Evolutionary conservation across 1,284 basidiomycete genomes (phyloP).

Genomic region (Meira miltonrushii): DNA sequence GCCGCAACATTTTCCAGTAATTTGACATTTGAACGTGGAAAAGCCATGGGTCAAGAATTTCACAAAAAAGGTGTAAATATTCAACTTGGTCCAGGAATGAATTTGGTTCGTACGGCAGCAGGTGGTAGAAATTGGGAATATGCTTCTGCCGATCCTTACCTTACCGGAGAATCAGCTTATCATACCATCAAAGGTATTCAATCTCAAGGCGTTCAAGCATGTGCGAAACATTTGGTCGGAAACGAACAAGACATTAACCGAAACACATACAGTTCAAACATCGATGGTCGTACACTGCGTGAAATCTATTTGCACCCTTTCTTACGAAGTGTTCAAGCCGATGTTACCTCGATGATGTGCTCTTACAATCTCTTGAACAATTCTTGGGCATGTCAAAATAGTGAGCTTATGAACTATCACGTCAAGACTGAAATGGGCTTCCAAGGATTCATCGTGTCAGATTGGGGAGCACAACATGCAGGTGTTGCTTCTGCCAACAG

Average conservation of each 20-base stretch:
- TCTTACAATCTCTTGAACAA: slow-evolving; percentile 61
- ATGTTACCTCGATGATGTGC: slow-evolving; percentile 4
- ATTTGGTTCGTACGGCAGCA: slow-evolving; percentile 57
- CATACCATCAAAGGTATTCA: slow-evolving; percentile 40
- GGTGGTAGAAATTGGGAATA: slow-evolving; percentile 78
- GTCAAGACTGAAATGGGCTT: slow-evolving; percentile 73
- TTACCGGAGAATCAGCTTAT: slow-evolving; percentile 41
- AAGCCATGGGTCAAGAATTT: slow-evolving; percentile 72
- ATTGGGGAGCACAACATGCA: slow-evolving; percentile 38
- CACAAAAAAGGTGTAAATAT: slow-evolving; percentile 73
- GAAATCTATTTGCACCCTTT: slow-evolving; percentile 54
- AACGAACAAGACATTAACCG: slow-evolving; percentile 50
- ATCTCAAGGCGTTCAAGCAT: slow-evolving; percentile 43
- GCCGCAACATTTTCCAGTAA: slow-evolving; percentile 67
- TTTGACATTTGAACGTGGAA: slow-evolving; percentile 67
- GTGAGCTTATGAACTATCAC: slow-evolving; percentile 63
- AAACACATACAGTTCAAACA: slow-evolving; percentile 57
- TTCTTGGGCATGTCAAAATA: slow-evolving; percentile 66
- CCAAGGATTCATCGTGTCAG: slow-evolving; percentile 63
- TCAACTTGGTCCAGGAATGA: slow-evolving; percentile 57
- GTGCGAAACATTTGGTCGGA: slow-evolving; percentile 53
- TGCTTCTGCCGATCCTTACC: slow-evolving; percentile 40
- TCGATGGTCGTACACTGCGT: slow-evolving; percentile 71
- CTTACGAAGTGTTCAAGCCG: slow-evolving; percentile 53
- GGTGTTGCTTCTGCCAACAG: slow-evolving; percentile 56